Evolutionary conservation across 805 yeast genomes (phyloP), one percentile per base, ranked within the genome.

Genomic region (Huiozyma naganishii): DNA sequence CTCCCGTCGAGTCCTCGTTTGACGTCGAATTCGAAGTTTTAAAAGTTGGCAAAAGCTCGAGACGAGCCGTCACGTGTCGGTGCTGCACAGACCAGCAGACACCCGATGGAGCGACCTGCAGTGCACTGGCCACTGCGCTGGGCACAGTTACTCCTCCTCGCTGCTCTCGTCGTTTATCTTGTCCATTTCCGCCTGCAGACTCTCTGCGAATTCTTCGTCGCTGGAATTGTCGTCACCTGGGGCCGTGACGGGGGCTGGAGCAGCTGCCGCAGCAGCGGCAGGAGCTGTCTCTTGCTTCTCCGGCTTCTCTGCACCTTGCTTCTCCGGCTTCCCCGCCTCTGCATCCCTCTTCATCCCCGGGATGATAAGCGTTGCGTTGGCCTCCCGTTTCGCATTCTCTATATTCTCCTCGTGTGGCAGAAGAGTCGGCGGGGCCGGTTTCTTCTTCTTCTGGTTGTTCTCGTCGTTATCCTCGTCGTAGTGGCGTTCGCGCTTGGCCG

Each of bases 151-250:
- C 39, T 58, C 62, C 42, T 58, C 62, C 43, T 58, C 64, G 30
- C 62, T 56, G 9, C 51, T 54, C 29, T 59, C 63, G 17, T 58
- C 63, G 23, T 52, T 55, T 7, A 52, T 54, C 39, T 50, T 54
- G 41, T 54, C 52, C 59, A 61, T 57, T 38, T 60, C 65, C 9
- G 61, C 61, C 37, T 62, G 65, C 23, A 62, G 48, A 36, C 58
- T 58, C 38, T 58, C 57, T 6, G 60, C 65, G 42, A 60, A 60
- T 27, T 60, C 65, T 40, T 58, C 66, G 36, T 61, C 67, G 44
- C 65, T 59, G 30, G 62, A 52, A 39, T 53, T 48, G n/a, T 49
- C 51, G 27, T 39, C 23, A 12, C 32, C 35, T 29, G 33, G 34
- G 28, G n/a, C 48, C 13, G 32, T 11, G 43, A 33, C 32, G 27